A percentile compares a stretch with the other conserved stretches of the same genome.
phyloP scores from a whole-genome alignment of 176 grass and related monocot species.

The Oryza meridionalis region DNA sequence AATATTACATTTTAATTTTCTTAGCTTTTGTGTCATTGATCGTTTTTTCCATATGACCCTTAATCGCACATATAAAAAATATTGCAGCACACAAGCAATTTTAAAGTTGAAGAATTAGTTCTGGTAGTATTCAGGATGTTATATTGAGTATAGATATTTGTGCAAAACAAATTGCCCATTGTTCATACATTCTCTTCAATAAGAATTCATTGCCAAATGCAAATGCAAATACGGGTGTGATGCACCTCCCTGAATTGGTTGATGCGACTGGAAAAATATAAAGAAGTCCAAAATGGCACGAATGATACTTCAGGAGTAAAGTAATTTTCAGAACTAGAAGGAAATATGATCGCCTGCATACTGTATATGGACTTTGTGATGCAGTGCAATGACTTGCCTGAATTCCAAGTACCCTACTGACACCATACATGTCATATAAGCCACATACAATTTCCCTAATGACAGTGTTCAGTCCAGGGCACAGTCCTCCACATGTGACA shows the following conservation, averaged over 20 bases:
- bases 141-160: not conserved
- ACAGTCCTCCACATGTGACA: conserved; percentile 96
- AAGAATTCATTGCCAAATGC: not conserved
- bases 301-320: not conserved
- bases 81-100: not conserved
- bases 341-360: not conserved
- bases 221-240: not conserved
- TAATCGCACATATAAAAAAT: not conserved
- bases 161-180: not conserved
- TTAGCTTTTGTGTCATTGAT: not conserved
- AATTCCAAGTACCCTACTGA: conserved; percentile 85
- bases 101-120: not conserved
- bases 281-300: not conserved
- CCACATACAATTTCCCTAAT: conserved; percentile 98
- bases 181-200: not conserved
- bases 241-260: not conserved
- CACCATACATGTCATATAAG: conserved; percentile 90
- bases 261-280: not conserved
- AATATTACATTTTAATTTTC: not conserved
- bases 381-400: conserved; percentile 51
- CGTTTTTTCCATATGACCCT: not conserved
- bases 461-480: conserved; percentile 97
- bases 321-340: not conserved
- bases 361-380: not conserved
- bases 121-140: not conserved